These are phyloP conservation scores for Phytophthora nicotianae DNA, from an alignment of 352 stramenopile species.

Conservation along the genomic window DNA sequence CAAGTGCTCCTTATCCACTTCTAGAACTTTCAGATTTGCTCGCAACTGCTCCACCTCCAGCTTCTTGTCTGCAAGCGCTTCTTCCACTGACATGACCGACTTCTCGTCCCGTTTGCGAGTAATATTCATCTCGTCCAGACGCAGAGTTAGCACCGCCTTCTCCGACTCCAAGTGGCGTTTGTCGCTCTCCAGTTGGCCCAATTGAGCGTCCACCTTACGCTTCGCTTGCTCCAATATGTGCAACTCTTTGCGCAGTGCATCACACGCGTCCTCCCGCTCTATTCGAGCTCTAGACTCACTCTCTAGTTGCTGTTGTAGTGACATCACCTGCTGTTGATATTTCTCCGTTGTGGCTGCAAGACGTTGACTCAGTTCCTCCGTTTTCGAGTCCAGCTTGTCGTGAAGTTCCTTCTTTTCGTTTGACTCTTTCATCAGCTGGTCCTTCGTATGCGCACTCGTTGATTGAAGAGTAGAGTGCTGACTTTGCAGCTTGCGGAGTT, in stretches of 20 bases:
- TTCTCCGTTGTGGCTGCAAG: conserved; percentile 7
- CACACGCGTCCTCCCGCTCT: conserved; percentile 32
- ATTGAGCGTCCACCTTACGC: conserved; percentile 28
- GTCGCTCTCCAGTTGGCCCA: conserved; percentile 40
- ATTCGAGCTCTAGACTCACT: conserved; percentile 12
- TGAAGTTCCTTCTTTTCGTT: conserved; percentile 48
- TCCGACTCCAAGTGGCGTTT: conserved; percentile 46
- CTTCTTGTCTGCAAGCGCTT: conserved; percentile 40
- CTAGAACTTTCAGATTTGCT: conserved; percentile 35
- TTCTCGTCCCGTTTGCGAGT: conserved; percentile 29
- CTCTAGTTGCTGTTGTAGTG: conserved; percentile 31
- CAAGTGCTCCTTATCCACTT: conserved; percentile 49
- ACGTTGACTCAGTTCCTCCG: conserved; percentile 11
- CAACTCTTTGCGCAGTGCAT: conserved; percentile 31
- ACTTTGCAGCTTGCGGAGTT: conserved; percentile 38
- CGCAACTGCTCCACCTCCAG: conserved; percentile 60
- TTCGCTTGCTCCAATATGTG: conserved; percentile 30
- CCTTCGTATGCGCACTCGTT: conserved; percentile 45
- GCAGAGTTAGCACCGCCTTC: conserved; percentile 28
- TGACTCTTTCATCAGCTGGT: conserved; percentile 48
- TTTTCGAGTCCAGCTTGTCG: conserved; percentile 33
- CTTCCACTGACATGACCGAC: conserved; percentile 18
- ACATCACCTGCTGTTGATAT: conserved; percentile 16
- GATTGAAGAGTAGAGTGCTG: conserved; percentile 29
- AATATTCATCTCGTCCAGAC: conserved; percentile 29